These are phyloP conservation scores for Lippia alba DNA, from an alignment of 305 asterid genomes.

Conservation along the genomic window DNA sequence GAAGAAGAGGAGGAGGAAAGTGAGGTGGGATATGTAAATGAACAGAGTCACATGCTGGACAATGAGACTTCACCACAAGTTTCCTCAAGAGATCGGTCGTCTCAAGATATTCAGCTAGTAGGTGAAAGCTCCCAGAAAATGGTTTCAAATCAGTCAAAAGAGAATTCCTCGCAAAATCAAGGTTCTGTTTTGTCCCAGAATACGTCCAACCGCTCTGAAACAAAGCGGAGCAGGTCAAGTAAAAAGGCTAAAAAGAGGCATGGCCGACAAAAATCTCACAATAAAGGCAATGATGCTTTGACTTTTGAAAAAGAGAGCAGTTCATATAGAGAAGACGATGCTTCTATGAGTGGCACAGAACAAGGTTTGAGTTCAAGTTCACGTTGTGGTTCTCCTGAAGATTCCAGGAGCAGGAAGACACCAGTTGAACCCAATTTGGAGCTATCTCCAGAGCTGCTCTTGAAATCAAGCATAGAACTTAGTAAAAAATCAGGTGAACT, in stretches of 20 bases:
- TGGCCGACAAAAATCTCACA: conserved; percentile 84
- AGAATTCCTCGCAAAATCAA: conserved; percentile 66
- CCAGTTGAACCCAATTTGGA: conserved; percentile 64
- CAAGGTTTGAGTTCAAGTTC: conserved; percentile 92
- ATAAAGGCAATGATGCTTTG: conserved; percentile 72
- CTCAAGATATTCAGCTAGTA: conserved; percentile 55
- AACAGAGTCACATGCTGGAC: conserved; percentile 49
- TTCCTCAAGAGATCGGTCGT: conserved; percentile 56
- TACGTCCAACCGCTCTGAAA: conserved; percentile 70
- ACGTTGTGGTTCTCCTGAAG: conserved; percentile 91
- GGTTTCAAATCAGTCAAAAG: conserved; percentile 56
- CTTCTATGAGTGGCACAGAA: conserved; percentile 88
- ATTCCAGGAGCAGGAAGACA: conserved; percentile 70
- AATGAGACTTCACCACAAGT: conserved; percentile 64
- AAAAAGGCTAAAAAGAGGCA: conserved; percentile 96
- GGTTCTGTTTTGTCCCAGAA: conserved; percentile 64
- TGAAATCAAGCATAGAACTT: conserved; percentile 57
- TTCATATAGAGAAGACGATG: conserved; percentile 86
- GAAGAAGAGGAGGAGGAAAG: conserved; percentile 74
- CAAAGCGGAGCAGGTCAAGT: conserved; percentile 87
- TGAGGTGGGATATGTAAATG: conserved; percentile 59
- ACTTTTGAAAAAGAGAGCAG: conserved; percentile 74
- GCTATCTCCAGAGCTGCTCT: conserved; percentile 55
- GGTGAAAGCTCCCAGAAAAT: conserved; percentile 80
- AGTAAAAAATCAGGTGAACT: conserved; percentile 64